Evolutionary conservation across 1,284 basidiomycete species (phyloP), one percentile per base, ranked within the genome.

Genomic region (Afroboletus lepidellus): DNA sequence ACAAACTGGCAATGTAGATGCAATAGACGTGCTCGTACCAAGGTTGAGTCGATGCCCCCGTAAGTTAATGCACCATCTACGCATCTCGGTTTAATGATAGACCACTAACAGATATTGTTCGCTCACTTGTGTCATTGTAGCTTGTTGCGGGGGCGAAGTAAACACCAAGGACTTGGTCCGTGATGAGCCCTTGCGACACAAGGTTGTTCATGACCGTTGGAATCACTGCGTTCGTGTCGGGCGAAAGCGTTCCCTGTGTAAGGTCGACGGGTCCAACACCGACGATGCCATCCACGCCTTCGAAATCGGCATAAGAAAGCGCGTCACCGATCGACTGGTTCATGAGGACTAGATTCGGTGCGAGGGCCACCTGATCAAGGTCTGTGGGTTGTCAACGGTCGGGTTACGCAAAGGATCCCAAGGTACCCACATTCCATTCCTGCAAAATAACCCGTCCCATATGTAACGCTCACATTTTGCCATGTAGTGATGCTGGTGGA

Each of bases 151-250:
- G 67, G 2, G 60, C 48, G 47, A 67, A 64, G 37, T 55, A 65
- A 23, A 69, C 32, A 24, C 60, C 57, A 1, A 69, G 34, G 12
- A 68, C 37, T 30, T 63, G 38, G 12, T 39, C 24, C 38, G 23
- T 8, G 37, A 48, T 41, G 8, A 48, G n/a, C 23, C 51, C 46
- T 13, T 67, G 62, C 0, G 59, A 56, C 9, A 53, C 16, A 2
- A 68, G 64, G 18, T 63, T 65, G 42, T 63, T 21, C 53, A 65
- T 63, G 12, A 69, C 51, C 0, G 65, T 68, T 8, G 67, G 62
- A 34, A 65, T 53, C 1, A 9, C 41, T n/a, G 41, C 48, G 20
- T 55, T 37, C 1, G 0, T 2, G 16, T 60, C 45, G 8, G 50
- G 43, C 8, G 32, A 30, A 8, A 64, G 44, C 3, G 46, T 57